phyloP scores from a whole-genome alignment of 176 grass and related monocot genomes.

The Alloteropsis semialata region DNA sequence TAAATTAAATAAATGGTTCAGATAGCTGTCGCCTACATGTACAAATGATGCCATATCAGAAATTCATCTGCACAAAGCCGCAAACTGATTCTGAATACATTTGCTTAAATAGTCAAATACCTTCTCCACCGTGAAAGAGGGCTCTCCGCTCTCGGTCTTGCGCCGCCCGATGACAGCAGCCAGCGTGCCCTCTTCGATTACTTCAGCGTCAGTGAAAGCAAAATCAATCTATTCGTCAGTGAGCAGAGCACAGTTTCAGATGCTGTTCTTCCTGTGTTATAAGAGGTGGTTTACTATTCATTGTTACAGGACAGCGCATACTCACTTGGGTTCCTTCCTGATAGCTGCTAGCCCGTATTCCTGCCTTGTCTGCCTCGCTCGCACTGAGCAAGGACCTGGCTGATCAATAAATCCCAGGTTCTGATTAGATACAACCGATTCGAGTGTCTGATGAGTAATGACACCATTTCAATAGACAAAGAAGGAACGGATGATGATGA shows the following conservation, averaged over 20 bases:
- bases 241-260: slow-evolving; percentile 33
- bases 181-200: slow-evolving; percentile 72
- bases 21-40: neutral
- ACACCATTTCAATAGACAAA: neutral
- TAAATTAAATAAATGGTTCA: neutral
- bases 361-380: slow-evolving; percentile 73
- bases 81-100: neutral
- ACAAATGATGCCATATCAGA: neutral
- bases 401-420: slow-evolving; percentile 38
- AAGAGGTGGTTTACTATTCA: neutral
- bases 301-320: slow-evolving; percentile 1
- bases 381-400: slow-evolving; percentile 75
- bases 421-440: slow-evolving; percentile 10
- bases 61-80: neutral
- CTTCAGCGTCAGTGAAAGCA: slow-evolving; percentile 86
- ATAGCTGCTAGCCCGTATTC: slow-evolving; percentile 48
- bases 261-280: neutral
- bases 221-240: slow-evolving; percentile 71
- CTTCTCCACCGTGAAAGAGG: slow-evolving; percentile 83
- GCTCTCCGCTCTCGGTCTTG: slow-evolving; percentile 54
- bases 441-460: neutral
- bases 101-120: slow-evolving; percentile 26
- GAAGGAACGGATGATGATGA: neutral
- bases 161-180: slow-evolving; percentile 64
- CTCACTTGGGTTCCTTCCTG: slow-evolving; percentile 63